Conservation (phyloP, 2,329 filamentous ascomycete genomes). For the Hypoxylon sp. region DNA sequence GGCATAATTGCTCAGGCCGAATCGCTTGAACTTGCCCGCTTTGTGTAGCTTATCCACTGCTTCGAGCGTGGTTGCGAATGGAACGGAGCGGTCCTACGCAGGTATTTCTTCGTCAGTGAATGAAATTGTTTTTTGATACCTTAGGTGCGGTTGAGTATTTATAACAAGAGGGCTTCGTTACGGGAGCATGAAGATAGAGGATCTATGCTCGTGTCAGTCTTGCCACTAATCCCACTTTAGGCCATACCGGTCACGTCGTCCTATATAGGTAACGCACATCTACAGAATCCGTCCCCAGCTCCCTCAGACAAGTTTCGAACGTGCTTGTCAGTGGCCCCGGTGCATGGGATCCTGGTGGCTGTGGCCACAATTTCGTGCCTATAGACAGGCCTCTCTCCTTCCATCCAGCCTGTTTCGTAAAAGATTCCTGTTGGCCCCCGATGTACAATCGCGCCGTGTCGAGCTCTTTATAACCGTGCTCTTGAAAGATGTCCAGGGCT, state of each 20-base stretch:
- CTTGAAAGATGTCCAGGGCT: constrained; percentile 80
- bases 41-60: constrained; percentile 84
- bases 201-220: constrained; percentile 59
- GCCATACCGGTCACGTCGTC: background rate
- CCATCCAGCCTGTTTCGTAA: constrained; percentile 82
- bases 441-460: constrained; percentile 87
- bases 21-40: constrained; percentile 82
- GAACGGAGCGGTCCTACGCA: constrained; percentile 69
- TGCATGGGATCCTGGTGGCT: constrained; percentile 71
- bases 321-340: constrained; percentile 72
- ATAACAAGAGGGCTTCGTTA: constrained; percentile 53
- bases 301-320: constrained; percentile 76
- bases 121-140: background rate
- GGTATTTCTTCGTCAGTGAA: background rate
- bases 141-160: background rate
- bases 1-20: constrained; percentile 87
- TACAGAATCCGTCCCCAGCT: constrained; percentile 78
- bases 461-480: constrained; percentile 83
- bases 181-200: constrained; percentile 77
- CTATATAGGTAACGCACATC: constrained; percentile 64
- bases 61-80: constrained; percentile 82
- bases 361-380: constrained; percentile 83
- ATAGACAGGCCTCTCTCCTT: constrained; percentile 81
- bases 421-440: constrained; percentile 81
- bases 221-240: background rate